Percentiles rank a stretch among this genome's conserved stretches.
phyloP scores from a whole-genome alignment of 768 basidiomycete genomes.

The Gautieria morchelliformis region DNA sequence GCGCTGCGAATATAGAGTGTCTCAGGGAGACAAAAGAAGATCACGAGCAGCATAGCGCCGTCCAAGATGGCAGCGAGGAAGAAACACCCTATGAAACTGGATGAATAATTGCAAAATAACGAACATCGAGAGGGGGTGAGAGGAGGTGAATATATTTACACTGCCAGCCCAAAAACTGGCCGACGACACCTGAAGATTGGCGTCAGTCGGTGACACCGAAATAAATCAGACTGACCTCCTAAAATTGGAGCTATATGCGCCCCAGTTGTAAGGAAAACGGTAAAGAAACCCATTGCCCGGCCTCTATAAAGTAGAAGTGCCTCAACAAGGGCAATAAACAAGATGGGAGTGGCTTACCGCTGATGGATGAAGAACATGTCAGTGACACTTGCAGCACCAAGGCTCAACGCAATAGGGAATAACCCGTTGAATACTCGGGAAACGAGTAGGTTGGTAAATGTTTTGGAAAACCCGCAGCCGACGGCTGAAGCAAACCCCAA shows the following conservation, averaged over 20 bases:
- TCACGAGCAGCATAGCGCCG: slow-evolving; percentile 26
- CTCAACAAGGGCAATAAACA: neutral
- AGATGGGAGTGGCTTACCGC: slow-evolving; percentile 5
- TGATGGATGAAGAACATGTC: slow-evolving; percentile 29
- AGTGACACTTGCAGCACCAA: slow-evolving; percentile 32
- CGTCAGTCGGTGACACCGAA: neutral
- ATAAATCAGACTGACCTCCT: slow-evolving; percentile 14
- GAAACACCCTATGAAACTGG: slow-evolving; percentile 24
- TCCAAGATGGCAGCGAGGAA: slow-evolving; percentile 36
- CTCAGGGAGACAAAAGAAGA: slow-evolving; percentile 32
- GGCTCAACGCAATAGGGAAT: slow-evolving; percentile 26
- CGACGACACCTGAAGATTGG: slow-evolving; percentile 26
- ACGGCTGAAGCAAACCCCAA: slow-evolving; percentile 27
- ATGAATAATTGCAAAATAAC: neutral
- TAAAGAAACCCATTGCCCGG: slow-evolving; percentile 34
- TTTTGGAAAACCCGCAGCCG: slow-evolving; percentile 21
- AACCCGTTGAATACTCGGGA: slow-evolving; percentile 26
- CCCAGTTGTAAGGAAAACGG: slow-evolving; percentile 32
- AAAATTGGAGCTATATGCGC: slow-evolving; percentile 33
- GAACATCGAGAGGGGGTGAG: neutral
- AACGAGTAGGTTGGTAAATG: slow-evolving; percentile 16
- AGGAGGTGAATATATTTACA: slow-evolving; percentile 9
- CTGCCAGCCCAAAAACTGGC: slow-evolving; percentile 28
- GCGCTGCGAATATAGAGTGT: slow-evolving; percentile 28
- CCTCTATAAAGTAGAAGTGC: slow-evolving; percentile 16